A percentile compares a stretch with the other conserved stretches of the same genome.
Conservation (phyloP, 495 filamentous ascomycete species). For the Cercophora samala region DNA sequence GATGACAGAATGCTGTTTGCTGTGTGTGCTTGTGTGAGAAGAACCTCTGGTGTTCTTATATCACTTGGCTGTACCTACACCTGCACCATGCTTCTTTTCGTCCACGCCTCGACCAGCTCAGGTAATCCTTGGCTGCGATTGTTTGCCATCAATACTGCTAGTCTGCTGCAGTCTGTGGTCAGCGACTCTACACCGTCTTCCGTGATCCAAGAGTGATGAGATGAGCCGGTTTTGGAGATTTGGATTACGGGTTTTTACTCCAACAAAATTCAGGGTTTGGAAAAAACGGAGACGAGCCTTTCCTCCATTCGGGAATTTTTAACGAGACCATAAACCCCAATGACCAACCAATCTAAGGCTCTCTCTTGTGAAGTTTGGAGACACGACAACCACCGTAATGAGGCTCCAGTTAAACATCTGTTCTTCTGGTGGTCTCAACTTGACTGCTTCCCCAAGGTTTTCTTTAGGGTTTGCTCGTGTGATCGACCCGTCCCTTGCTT, state of each 20-base stretch:
- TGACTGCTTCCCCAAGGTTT: too few species aligned
- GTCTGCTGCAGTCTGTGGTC: background rate
- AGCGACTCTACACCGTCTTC: background rate
- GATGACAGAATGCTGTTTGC: background rate
- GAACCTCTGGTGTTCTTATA: background rate
- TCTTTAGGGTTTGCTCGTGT: constrained; percentile 4
- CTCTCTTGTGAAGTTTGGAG: background rate
- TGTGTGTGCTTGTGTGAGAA: background rate
- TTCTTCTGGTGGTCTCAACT: background rate
- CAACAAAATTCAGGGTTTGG: background rate
- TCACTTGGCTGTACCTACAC: background rate
- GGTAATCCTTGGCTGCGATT: background rate
- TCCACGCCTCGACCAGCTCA: too few species aligned
- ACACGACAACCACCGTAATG: background rate
- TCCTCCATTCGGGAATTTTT: constrained; percentile 38
- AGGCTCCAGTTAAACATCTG: background rate
- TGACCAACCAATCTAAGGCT: constrained; percentile 23
- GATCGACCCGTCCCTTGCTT: constrained; percentile 20
- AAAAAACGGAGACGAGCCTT: constrained; percentile 19
- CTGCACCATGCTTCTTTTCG: background rate
- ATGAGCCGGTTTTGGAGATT: background rate
- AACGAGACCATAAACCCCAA: constrained; percentile 26
- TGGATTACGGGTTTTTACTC: background rate
- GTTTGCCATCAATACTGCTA: background rate
- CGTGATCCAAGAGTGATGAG: background rate